phyloP scores from a whole-genome alignment of 163 green algal species.

The Volvox carteri region DNA sequence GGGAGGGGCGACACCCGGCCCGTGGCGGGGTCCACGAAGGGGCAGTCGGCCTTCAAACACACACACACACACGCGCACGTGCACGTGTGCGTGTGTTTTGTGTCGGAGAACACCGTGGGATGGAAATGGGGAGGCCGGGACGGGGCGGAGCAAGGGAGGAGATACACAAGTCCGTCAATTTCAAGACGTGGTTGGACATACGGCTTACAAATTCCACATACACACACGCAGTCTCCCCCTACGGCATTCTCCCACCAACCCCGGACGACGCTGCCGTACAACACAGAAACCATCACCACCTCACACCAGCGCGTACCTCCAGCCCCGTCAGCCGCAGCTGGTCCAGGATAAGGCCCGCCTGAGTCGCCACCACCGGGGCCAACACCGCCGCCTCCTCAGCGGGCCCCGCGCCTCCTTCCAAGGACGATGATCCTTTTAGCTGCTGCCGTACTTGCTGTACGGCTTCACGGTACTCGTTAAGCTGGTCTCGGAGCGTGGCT shows the following conservation, averaged over 20 bases:
- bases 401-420: neutral
- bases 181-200: no score
- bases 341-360: constrained; percentile 63
- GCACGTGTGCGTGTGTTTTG: no score
- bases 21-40: constrained; percentile 23
- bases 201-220: no score
- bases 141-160: neutral
- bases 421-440: neutral
- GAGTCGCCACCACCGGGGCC: neutral
- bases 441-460: constrained; percentile 13
- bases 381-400: neutral
- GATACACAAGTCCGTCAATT: no score
- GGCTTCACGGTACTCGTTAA: constrained; percentile 65
- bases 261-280: no score
- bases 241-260: no score
- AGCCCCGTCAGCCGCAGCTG: constrained; percentile 63
- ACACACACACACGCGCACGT: no score
- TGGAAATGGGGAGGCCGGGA: neutral
- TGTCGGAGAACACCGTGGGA: no score
- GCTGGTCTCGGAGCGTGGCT: constrained; percentile 75
- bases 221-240: no score
- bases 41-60: constrained; percentile 49
- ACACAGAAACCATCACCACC: neutral
- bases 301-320: constrained; percentile 21
- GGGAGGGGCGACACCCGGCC: constrained; percentile 56